Percentiles rank a stretch among this genome's conserved stretches.
phyloP scores from a whole-genome alignment of 352 stramenopile genomes.

The Pythium periplocum region DNA sequence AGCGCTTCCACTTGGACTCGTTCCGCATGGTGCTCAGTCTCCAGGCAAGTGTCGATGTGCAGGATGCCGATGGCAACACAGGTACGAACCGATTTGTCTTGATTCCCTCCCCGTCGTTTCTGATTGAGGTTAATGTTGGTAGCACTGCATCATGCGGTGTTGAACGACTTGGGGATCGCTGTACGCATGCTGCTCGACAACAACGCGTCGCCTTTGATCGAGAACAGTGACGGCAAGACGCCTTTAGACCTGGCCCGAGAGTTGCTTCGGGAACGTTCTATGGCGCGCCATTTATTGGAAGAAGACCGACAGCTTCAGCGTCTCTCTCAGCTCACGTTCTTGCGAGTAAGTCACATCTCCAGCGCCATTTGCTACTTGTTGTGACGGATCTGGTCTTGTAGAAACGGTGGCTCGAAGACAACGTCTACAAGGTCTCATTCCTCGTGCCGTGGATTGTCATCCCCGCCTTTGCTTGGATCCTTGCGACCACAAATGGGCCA shows the following conservation, averaged over 20 bases:
- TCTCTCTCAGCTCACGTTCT: conserved; percentile 30
- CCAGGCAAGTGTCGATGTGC: conserved; percentile 37
- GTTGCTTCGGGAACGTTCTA: conserved; percentile 29
- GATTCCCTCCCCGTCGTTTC: too few relatives aligned
- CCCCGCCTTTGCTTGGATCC: conserved; percentile 33
- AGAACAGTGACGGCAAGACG: conserved; percentile 42
- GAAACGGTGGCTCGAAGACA: conserved; percentile 56
- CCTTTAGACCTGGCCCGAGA: conserved; percentile 38
- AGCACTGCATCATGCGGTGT: conserved; percentile 64
- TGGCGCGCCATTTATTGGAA: conserved; percentile 36
- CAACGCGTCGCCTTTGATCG: conserved; percentile 33
- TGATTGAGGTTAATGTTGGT: neutral
- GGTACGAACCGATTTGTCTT: conserved; percentile 23
- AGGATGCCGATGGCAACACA: conserved; percentile 65
- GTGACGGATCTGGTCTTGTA: conserved; percentile 6
- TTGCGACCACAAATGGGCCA: conserved; percentile 27
- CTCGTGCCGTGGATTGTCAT: conserved; percentile 65
- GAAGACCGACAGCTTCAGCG: conserved; percentile 51
- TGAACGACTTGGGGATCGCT: conserved; percentile 52
- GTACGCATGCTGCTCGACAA: conserved; percentile 68
- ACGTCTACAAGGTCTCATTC: conserved; percentile 72
- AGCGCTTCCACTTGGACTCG: conserved; percentile 78
- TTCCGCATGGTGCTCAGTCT: conserved; percentile 80
- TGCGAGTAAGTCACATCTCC: conserved; percentile 23
- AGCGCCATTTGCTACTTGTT: neutral